Evolutionary conservation across 257 asterid genomes (phyloP), one percentile per base, ranked within the genome.

Genomic region (Salvia hispanica): DNA sequence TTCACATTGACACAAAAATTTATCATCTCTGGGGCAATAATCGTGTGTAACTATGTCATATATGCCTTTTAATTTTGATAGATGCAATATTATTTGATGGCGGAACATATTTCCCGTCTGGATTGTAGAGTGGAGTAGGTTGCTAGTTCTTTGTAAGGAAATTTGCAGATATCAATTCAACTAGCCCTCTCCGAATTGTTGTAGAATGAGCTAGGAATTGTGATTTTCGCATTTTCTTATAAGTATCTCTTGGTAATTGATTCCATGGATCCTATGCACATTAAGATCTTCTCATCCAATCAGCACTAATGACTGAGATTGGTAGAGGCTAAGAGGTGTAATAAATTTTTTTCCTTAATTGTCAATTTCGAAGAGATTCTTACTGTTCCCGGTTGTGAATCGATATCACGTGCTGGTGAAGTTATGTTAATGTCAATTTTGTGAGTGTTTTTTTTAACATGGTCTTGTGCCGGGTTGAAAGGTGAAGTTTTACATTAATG

Each of bases 401-500:
- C 52, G 6, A 18, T 25, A 6, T 6, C 7, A n/a, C 7, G 14
- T 53, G 56, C 12, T 54, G 55, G 46, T 56, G 42, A 57, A 56
- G 50, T 21, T 42, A 12, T 28, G 28, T 15, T 11, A 25, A 15
- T 21, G 9, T 9, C 15, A 6, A 50, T 21, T 52, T 34, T 39
- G 45, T 39, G 31, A 15, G 15, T 39, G 36, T 34, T 34, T 21
- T 34, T 58, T 25, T 44, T 5, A 13, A 3, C 42, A 36, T 42
- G 8, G 52, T 13, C 61, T 28, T 71, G 9, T 40, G 28, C 39
- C 39, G 28, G 63, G 55, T 62, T 61, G 62, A 71, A 52, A 50
- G 55, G 11, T n/a, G 40, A 18, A 54, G 4, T 12, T 42, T 15
- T 69, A 53, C 62, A 62, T 70, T 56, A 6, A 34, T 58, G 54